Evolutionary conservation across 805 yeast genomes (phyloP), one percentile per base, ranked within the genome.

Genomic region (Myxozyma neglecta): DNA sequence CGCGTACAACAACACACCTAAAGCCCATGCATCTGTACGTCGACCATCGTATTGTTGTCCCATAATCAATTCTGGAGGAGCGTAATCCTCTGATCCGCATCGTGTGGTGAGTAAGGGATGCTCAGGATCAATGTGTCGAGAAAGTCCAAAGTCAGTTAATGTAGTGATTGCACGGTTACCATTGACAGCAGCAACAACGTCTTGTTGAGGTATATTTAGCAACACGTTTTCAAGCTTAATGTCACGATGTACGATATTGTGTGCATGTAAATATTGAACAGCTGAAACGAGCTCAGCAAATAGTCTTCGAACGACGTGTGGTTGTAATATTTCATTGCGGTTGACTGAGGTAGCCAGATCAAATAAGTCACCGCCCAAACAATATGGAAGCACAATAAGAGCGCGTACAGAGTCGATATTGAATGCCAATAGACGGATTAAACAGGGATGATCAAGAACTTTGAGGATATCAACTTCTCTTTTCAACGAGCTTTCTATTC

Each of bases 41-140:
- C 88, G 82, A 11, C 99, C 99, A 70, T 93, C 93, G 71, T 94
- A 94, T 6, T 90, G 87, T 59, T 89, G 79, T 0, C 98, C 98
- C 84, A 94, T 83, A 43, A 94, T 77, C 29, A 94, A 76, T 71
- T 94, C 99, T 0, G 99, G 99, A 0, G 97, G 87, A 6, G 94
- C 96, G 70, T 94, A 94, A 72, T 94, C 99, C 65, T 90, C 97
- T 0, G 97, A 89, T 0, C 99, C 99, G 74, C 99, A 94, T 63
- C 98, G 76, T 0, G 98, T 93, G 1, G 89, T 81, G 32, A 96
- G 79, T 60, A 87, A 69, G 32, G 90, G 88, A 66, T 83, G 78
- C 1, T 77, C 80, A 0, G 84, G 81, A 53, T 81, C 84, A 29
- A 93, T 81, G 53, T 80, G 77, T 68, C 90, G 86, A 10, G 96